Evolutionary conservation across 2,329 filamentous ascomycete species (phyloP), one percentile per base, ranked within the genome.

Genomic region (Ascochyta lentis): DNA sequence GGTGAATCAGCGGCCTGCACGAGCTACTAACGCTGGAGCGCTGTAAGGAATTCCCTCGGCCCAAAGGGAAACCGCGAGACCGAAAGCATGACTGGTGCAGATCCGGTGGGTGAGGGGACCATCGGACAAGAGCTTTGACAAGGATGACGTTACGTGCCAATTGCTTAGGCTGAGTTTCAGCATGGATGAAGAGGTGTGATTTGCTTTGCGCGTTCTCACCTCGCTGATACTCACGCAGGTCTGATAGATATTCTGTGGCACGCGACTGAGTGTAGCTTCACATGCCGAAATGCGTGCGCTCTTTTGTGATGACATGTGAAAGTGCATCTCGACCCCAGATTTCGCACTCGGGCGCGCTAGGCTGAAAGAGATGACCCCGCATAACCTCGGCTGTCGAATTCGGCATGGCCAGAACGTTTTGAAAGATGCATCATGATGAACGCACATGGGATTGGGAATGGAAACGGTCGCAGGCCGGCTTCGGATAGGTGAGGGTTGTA

Each of bases 61-160:
- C 66, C 69, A 75, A 74, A 59, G 71, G 71, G 55, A 69, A 57
- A 46, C 42, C 52, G 44, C 55, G 34, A 61, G 38, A 52, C 19
- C 51, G 38, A 56, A 51, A 19, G 26, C 38, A 24, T 56, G 53
- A 56, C 47, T 56, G 48, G 47, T 50, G 53, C 48, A 48, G 43
- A 56, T 56, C 53, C 38, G 53, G 43, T 56, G 47, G 42, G 19
- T 52, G 65, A 60, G 65, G 59, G 65, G 66, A 65, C 60, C 51
- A 65, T 58, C 64, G 63, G 63, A 63, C 35, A 54, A 29, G 26
- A 51, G 42, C 54, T 42, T 40, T 54, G 58, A 64, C 63, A 61
- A 56, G 61, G 45, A 73, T 73, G 70, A 73, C 70, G 70, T 72
- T 71, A 41, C 41, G 16, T 62, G 69, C 69, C 67, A 72, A 69